Evolutionary conservation across 2,329 filamentous ascomycete species (phyloP).

Genomic region (Phoma herbarum): DNA sequence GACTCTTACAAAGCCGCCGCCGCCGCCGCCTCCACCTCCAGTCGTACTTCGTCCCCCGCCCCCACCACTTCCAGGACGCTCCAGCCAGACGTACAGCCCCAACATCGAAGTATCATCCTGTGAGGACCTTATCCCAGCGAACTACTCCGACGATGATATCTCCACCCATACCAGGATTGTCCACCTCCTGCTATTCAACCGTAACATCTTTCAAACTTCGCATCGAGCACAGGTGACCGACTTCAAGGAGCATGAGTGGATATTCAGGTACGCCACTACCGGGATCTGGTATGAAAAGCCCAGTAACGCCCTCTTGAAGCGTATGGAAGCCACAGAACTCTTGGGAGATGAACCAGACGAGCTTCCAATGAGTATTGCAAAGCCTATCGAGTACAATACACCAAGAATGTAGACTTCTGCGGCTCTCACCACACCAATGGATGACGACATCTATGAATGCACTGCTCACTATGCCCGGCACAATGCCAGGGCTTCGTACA

Average conservation of each 20-base stretch:
- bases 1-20: constrained; percentile 17
- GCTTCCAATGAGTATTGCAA: constrained; percentile 22
- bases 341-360: constrained; percentile 24
- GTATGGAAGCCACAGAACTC: constrained; percentile 16
- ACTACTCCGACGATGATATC: constrained; percentile 32
- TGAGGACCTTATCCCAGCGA: constrained; percentile 30
- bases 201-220: constrained; percentile 34
- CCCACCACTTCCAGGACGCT: constrained; percentile 1
- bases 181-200: constrained; percentile 35
- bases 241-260: constrained; percentile 42
- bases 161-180: constrained; percentile 28
- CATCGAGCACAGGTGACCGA: constrained; percentile 37
- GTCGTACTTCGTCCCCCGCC: constrained; percentile 7
- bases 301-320: constrained; percentile 20
- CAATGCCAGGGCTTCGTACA: constrained; percentile 10
- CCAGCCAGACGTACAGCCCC: constrained; percentile 4
- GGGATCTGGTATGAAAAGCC: constrained; percentile 47
- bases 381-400: constrained; percentile 22
- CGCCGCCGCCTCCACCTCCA: constrained; percentile 20
- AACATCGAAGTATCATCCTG: constrained; percentile 24
- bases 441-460: constrained; percentile 44
- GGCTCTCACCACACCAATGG: constrained; percentile 40
- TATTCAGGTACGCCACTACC: constrained; percentile 35
- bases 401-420: constrained; percentile 41
- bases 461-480: constrained; percentile 26